Conservation (phyloP, 257 asterid species). For the Jasminum sambac region DNA sequence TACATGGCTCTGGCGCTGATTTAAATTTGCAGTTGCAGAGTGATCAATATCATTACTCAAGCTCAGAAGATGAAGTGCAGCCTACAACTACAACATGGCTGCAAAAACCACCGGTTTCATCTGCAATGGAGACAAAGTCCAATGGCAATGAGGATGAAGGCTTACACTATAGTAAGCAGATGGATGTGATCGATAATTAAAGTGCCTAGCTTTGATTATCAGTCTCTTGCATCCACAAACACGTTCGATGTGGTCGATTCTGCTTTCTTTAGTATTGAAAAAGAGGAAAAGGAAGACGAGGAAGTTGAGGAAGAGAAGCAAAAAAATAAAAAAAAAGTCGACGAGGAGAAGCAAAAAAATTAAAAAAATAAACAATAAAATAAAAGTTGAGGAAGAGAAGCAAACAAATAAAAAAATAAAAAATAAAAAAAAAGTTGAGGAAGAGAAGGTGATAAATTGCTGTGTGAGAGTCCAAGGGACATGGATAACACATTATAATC, state of each 20-base stretch:
- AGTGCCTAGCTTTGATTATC: background rate
- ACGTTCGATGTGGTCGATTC: background rate
- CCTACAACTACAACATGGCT: background rate
- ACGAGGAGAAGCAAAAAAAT: no score
- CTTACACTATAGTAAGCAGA: background rate
- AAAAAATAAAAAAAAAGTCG: no score
- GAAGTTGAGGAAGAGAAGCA: background rate
- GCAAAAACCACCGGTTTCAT: background rate
- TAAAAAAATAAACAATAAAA: no score
- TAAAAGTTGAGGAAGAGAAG: no score
- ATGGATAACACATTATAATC: conserved; percentile 37
- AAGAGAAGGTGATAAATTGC: background rate
- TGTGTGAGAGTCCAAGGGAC: background rate
- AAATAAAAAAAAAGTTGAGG: no score
- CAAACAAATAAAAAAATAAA: no score
- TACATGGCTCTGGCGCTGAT: background rate
- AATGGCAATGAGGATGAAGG: background rate
- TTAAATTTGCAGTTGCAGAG: background rate
- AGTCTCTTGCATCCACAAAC: background rate
- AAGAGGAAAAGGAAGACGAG: background rate
- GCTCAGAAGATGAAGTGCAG: background rate
- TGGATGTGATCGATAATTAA: background rate
- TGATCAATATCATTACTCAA: background rate
- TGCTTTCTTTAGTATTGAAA: background rate
- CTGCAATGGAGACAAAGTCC: background rate